phyloP scores from a whole-genome alignment of 2,329 filamentous ascomycete species.

The Periglandula ipomoeae region DNA sequence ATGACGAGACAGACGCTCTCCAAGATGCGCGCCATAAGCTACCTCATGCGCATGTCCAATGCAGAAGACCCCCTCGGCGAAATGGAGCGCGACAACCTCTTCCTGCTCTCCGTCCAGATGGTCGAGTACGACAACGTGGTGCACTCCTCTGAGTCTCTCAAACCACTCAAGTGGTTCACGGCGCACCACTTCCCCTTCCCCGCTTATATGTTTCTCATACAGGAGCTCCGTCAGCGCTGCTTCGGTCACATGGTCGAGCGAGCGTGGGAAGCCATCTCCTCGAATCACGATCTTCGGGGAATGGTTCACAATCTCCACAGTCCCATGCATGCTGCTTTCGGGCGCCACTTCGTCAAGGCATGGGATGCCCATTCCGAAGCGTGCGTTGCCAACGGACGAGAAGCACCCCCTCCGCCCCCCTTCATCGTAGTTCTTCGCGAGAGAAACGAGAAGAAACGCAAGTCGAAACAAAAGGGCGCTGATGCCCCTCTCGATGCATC shows the following conservation, averaged over 20 bases:
- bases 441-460: slow-evolving; percentile 27
- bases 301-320: slow-evolving; percentile 40
- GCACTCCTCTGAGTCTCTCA: slow-evolving; percentile 39
- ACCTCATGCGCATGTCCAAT: slow-evolving; percentile 40
- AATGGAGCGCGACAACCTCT: slow-evolving; percentile 41
- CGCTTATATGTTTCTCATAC: slow-evolving; percentile 51
- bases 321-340: slow-evolving; percentile 50
- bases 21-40: slow-evolving; percentile 46
- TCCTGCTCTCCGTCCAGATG: slow-evolving; percentile 47
- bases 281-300: slow-evolving; percentile 44
- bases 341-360: slow-evolving; percentile 49
- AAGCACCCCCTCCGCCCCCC: slow-evolving; percentile 29
- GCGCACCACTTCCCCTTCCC: slow-evolving; percentile 51
- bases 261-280: slow-evolving; percentile 47
- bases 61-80: slow-evolving; percentile 30
- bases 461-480: slow-evolving; percentile 13
- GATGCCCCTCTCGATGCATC: not conserved
- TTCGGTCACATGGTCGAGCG: slow-evolving; percentile 48
- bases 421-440: slow-evolving; percentile 41
- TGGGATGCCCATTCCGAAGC: slow-evolving; percentile 50
- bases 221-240: slow-evolving; percentile 42
- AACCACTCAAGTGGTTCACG: slow-evolving; percentile 49
- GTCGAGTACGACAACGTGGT: slow-evolving; percentile 51
- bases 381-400: slow-evolving; percentile 33
- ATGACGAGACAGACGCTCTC: slow-evolving; percentile 47